Evolutionary conservation across 140 eudicot genomes (phyloP), one percentile per base, ranked within the genome.

Genomic region (Cichorium intybus): DNA sequence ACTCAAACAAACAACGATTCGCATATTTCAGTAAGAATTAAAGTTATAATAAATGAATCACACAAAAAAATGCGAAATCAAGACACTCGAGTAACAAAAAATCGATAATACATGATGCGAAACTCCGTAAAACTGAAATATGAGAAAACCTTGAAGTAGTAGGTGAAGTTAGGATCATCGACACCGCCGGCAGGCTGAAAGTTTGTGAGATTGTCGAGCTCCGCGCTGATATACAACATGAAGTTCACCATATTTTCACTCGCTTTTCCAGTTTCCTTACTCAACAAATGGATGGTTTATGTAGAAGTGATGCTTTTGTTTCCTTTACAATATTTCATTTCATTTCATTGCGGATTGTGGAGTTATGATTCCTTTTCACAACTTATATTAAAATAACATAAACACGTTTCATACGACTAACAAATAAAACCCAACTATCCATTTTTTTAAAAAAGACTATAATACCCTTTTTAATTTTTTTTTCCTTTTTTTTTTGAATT

Each of bases 111-210:
- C 37, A 28, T 41, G 48, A 22, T 27, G 18, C 18, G 21, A 45
- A 45, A 59, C 4, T 55, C 29, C 31, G 22, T 39, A 24, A 55
- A 5, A 55, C 20, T 11, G 59, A 57, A 47, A 21, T 26, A 1
- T 53, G 74, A 57, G 74, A 74, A 58, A 9, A 91, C 98, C 87
- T 92, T 92, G 88, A 88, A 81, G 84, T 67, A 79, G 84, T 74
- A 92, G 57, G 85, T 60, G 90, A 88, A 85, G 82, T 68, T 77
- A 35, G 95, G 95, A 79, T 88, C 87, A 27, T 88, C 93, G 60
- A 92, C 88, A 57, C 96, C 96, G 64, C 82, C 95, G 15, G 68
- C 81, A 18, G 96, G 99, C 72, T 85, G 95, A 57, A 92, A 78
- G 11, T 74, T 56, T 10, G 87, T 81, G 33, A 92, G 80, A 43